Evolutionary conservation across 2,329 filamentous ascomycete genomes (phyloP), one percentile per base, ranked within the genome.

Genomic region (Talaromyces islandicus): DNA sequence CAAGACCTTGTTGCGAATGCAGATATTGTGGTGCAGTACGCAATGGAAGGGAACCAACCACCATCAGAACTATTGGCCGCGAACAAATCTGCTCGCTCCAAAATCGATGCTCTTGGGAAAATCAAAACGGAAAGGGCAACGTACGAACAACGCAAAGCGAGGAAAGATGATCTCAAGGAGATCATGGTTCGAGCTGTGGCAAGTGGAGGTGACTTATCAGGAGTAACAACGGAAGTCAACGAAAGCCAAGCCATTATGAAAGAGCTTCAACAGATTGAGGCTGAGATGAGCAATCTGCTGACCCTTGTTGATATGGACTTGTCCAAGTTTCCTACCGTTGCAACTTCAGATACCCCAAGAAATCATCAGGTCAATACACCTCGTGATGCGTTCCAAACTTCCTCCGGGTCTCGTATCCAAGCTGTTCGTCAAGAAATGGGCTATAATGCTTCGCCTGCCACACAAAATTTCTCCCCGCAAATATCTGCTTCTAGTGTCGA

Each of bases 91-190:
- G 68, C 78, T 24, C 70, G 70, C 17, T 62, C 65, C 30, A 74
- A 70, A 59, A 75, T 78, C 24, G 68, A 73, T 53, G 72, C 75
- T 6, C 70, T 78, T 56, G 67, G 74, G 51, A 61, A 63, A 17
- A 61, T 78, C 38, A 69, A 73, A 56, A 59, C 61, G 12, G 63
- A 74, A 29, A 70, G 68, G 52, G 53, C 56, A 6, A 59, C 65
- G 3, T 71, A 77, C 38, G 58, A 67, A 12, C 41, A 58, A 17
- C 68, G 69, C 38, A 63, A 69, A 32, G 61, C 66, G 55, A 71
- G 70, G 52, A 73, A 73, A 55, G 66, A 73, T 17, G 64, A 65
- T 41, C 62, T 76, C 17, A 78, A 75, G 63, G 64, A 69, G 52
- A 66, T 66, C 9, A 66, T 78, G n/a, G 70, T 77, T 56, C 62